Conservation (phyloP, 306 rosid species). For the Cicer yamashitae region DNA sequence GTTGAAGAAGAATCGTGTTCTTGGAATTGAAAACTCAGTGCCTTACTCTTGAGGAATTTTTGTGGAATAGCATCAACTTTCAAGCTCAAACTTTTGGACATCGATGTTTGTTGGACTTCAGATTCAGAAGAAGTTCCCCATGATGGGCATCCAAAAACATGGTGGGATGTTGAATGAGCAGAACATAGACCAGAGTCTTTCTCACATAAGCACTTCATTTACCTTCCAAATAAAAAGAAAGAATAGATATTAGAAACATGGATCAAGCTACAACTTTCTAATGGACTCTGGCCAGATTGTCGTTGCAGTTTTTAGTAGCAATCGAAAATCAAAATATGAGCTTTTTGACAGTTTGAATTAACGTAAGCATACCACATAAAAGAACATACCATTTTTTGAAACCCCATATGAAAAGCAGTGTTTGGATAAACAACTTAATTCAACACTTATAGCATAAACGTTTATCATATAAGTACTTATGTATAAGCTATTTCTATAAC, state of each 20-base stretch:
- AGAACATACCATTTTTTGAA: background rate
- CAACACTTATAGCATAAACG: too few species aligned
- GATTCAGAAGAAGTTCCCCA: conserved; percentile 51
- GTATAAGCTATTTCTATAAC: too few species aligned
- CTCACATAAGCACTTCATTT: conserved; percentile 49
- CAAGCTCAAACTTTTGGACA: conserved; percentile 51
- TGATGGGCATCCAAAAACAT: conserved; percentile 40
- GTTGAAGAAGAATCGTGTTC: conserved; percentile 70
- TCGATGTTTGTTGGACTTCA: conserved; percentile 52
- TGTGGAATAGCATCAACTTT: conserved; percentile 59
- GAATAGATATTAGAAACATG: conserved; percentile 18
- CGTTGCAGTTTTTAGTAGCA: background rate
- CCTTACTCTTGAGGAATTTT: conserved; percentile 55
- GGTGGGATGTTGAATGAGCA: conserved; percentile 38
- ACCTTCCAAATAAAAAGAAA: conserved; percentile 34
- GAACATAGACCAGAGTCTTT: conserved; percentile 47
- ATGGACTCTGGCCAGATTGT: conserved; percentile 33
- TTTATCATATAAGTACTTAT: too few species aligned
- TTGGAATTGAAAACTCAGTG: conserved; percentile 55
- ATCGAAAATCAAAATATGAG: background rate
- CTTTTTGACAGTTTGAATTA: conserved; percentile 3
- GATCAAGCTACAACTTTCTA: background rate
- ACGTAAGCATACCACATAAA: conserved; percentile 11
- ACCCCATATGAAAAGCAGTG: too few species aligned
- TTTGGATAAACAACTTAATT: too few species aligned